These are phyloP conservation scores for Colletotrichum sp. DNA, from an alignment of 2,329 filamentous ascomycete genomes.

Conservation along the genomic window DNA sequence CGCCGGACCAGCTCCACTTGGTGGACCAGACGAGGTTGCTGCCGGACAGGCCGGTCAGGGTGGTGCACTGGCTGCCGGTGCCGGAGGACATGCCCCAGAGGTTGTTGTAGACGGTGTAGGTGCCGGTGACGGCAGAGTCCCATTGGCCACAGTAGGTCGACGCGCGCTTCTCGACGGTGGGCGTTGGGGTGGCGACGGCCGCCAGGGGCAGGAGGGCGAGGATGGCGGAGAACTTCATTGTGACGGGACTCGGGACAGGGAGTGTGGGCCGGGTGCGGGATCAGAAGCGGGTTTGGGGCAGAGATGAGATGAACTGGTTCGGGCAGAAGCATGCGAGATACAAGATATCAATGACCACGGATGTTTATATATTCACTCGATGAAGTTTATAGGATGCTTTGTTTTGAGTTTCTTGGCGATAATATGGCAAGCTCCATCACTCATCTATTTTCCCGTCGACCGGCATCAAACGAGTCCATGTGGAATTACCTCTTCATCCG, in stretches of 20 bases:
- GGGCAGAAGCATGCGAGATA: rapidly evolving
- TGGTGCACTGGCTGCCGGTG: slow-evolving; percentile 44
- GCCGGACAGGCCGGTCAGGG: slow-evolving; percentile 37
- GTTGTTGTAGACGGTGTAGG: slow-evolving; percentile 43
- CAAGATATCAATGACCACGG: background rate
- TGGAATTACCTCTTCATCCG: background rate
- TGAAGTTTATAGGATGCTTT: no score
- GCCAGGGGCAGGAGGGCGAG: slow-evolving; percentile 17
- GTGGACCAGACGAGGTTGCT: slow-evolving; percentile 42
- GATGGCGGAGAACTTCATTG: slow-evolving; percentile 23
- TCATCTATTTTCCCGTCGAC: background rate
- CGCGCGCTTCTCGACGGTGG: slow-evolving; percentile 23
- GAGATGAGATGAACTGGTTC: background rate
- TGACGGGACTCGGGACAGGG: background rate
- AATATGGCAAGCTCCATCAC: background rate
- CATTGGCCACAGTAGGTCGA: slow-evolving; percentile 28
- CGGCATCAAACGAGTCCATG: background rate
- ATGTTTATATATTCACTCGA: no score
- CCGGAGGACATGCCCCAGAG: slow-evolving; percentile 42
- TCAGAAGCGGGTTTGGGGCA: background rate
- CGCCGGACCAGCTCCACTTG: slow-evolving; percentile 45
- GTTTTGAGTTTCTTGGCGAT: background rate
- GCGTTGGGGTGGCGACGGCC: slow-evolving; percentile 15
- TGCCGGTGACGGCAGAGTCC: slow-evolving; percentile 22
- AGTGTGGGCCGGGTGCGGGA: background rate